Percentiles rank a stretch among this genome's conserved stretches.
These are phyloP conservation scores for Metschnikowia dekortorum DNA, from an alignment of 805 yeast genomes.

Conservation along the genomic window DNA sequence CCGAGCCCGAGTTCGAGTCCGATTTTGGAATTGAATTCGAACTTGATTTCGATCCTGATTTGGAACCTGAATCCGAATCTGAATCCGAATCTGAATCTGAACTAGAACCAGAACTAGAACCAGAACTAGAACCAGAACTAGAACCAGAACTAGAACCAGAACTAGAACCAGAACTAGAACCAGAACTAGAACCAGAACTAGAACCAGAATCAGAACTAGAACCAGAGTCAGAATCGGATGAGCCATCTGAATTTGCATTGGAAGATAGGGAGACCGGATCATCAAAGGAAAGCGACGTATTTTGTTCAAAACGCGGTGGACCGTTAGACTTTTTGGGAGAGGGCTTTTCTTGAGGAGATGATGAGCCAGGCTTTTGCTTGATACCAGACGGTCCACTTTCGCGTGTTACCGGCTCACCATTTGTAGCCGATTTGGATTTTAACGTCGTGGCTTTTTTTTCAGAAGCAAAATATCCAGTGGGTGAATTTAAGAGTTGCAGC, in stretches of 20 bases:
- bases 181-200: constrained; percentile 5
- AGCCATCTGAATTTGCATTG: background rate
- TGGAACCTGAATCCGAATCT: background rate
- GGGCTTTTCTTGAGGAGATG: background rate
- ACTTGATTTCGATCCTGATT: constrained; percentile 3
- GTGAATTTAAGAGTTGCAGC: background rate
- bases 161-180: constrained; percentile 7
- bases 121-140: background rate
- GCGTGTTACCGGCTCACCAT: background rate
- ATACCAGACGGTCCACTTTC: background rate
- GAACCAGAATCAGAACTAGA: background rate
- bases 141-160: background rate
- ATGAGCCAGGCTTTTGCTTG: background rate
- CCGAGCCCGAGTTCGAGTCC: background rate
- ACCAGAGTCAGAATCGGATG: background rate
- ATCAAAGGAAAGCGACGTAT: background rate
- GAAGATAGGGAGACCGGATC: background rate
- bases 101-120: background rate
- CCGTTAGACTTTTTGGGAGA: background rate
- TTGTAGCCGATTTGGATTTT: background rate
- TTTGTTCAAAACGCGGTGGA: background rate
- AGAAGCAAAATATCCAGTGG: background rate
- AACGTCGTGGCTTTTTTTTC: background rate
- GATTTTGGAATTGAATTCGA: background rate
- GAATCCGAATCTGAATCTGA: background rate